A percentile compares a stretch with the other conserved stretches of the same genome.
Conservation (phyloP, 2,329 filamentous ascomycete genomes). For the Cyphellophora europaea region DNA sequence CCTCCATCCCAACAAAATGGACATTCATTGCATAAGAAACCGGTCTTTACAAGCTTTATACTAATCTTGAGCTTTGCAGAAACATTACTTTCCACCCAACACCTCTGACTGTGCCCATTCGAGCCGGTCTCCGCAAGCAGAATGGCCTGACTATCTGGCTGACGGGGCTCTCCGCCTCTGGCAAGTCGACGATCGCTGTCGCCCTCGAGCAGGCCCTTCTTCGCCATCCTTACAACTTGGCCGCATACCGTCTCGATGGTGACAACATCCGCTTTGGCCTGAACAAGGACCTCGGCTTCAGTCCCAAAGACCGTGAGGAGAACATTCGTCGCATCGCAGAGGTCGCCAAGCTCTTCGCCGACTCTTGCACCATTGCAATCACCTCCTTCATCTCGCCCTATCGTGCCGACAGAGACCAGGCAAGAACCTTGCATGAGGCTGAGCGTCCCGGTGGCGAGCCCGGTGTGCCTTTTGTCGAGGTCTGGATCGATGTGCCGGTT, state of each 20-base stretch:
- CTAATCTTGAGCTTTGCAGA: no score
- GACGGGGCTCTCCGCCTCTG: slow-evolving; percentile 88
- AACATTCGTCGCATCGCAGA: slow-evolving; percentile 96
- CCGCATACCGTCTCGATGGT: slow-evolving; percentile 89
- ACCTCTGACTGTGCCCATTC: slow-evolving; percentile 31
- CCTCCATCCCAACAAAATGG: no score
- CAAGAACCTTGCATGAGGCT: slow-evolving; percentile 67
- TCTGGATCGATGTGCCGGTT: slow-evolving; percentile 84
- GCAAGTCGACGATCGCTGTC: slow-evolving; percentile 94
- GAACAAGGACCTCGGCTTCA: slow-evolving; percentile 96
- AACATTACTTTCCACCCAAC: slow-evolving; percentile 39
- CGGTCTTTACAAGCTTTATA: no score
- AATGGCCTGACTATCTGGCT: slow-evolving; percentile 95
- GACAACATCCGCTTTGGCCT: slow-evolving; percentile 98
- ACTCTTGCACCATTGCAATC: slow-evolving; percentile 75
- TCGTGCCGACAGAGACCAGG: slow-evolving; percentile 72
- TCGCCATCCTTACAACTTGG: slow-evolving; percentile 57
- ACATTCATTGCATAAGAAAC: no score
- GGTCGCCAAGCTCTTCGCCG: slow-evolving; percentile 94
- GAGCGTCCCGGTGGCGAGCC: slow-evolving; percentile 47
- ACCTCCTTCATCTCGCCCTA: slow-evolving; percentile 98
- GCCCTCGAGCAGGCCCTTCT: slow-evolving; percentile 95
- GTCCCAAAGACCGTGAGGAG: slow-evolving; percentile 86
- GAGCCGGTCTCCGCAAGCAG: slow-evolving; percentile 56
- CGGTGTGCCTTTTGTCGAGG: slow-evolving; percentile 80